Evolutionary conservation across 441 rosid species (phyloP), one percentile per base, ranked within the genome.

Genomic region (Gossypium trilobum): DNA sequence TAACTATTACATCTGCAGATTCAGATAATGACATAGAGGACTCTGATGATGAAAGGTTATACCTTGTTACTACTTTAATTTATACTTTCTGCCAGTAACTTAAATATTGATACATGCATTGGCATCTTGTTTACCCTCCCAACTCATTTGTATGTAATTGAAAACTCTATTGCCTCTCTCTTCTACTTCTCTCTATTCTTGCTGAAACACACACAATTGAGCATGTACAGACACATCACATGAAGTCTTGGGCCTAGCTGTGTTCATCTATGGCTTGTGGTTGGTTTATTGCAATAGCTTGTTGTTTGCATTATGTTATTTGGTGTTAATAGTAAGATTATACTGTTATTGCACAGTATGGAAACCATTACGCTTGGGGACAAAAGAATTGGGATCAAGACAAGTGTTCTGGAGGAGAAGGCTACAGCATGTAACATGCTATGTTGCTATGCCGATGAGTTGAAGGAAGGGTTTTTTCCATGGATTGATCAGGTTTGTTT

Each of bases 351-450:
- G 82, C 73, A 74, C 87, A 95, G 99, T 72, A 95, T 95, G 99
- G 99, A 95, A 88, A 95, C 99, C 79, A 95, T 95, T 74, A 92
- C 93, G 29, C 94, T 95, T 71, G 99, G 99, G 66, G 98, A 95
- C 84, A 95, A 95, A 85, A 87, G 98, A 80, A 95, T 95, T 61
- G 99, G 99, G 68, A 95, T 95, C 73, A 95, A 89, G 83, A 95
- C 99, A 11, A 95, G 99, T 70, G 96, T 95, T 68, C 84, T 95
- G 74, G 99, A 95, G 81, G 99, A 95, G 82, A 95, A 95, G 73
- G 98, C 99, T 51, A 95, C 99, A 11, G 99, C 99, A 27, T 95
- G 99, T 73, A 93, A 95, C 85, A 93, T 95, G 99, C 83, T 95
- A 11, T 95, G 99, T 68, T 95, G 99, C 82, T 95, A 95, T 81